Conservation (phyloP, 805 yeast genomes). For the Isabelozyma rhagii region DNA sequence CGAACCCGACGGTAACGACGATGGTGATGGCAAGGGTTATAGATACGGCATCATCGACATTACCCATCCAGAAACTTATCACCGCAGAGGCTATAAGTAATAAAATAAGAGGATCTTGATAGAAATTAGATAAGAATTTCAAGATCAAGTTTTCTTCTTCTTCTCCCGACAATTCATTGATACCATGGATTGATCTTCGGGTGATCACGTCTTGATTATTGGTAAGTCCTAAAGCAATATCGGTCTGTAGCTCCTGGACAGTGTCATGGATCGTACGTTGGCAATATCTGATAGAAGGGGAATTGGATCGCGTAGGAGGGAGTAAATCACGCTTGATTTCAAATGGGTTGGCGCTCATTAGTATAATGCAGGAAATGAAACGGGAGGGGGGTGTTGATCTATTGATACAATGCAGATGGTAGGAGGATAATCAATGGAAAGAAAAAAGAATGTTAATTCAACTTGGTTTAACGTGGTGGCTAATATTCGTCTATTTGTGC, state of each 20-base stretch:
- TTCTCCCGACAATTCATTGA: slow-evolving; percentile 72
- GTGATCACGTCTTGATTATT: slow-evolving; percentile 67
- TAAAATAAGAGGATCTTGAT: slow-evolving; percentile 87
- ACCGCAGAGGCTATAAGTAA: slow-evolving; percentile 87
- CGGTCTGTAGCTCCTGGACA: slow-evolving; percentile 58
- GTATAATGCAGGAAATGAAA: background rate
- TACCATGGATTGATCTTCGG: slow-evolving; percentile 74
- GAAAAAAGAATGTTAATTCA: too few species aligned
- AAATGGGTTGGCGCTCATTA: slow-evolving; percentile 43
- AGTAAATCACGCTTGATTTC: slow-evolving; percentile 15
- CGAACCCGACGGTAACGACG: slow-evolving; percentile 95
- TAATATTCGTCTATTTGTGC: too few species aligned
- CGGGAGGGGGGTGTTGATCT: background rate
- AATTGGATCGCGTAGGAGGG: slow-evolving; percentile 17
- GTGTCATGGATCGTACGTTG: slow-evolving; percentile 65
- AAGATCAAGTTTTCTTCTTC: slow-evolving; percentile 72
- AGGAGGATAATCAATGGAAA: too few species aligned
- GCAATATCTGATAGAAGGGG: slow-evolving; percentile 68
- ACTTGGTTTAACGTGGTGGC: too few species aligned
- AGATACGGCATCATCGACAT: slow-evolving; percentile 91
- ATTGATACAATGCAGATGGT: background rate
- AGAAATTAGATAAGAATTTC: slow-evolving; percentile 76
- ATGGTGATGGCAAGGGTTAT: slow-evolving; percentile 88
- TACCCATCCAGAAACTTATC: slow-evolving; percentile 89
- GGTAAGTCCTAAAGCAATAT: slow-evolving; percentile 56